Percentiles rank a stretch among this genome's conserved stretches.
These are phyloP conservation scores for Nicotiana otophora DNA, from an alignment of 257 asterid genomes.

Conservation along the genomic window DNA sequence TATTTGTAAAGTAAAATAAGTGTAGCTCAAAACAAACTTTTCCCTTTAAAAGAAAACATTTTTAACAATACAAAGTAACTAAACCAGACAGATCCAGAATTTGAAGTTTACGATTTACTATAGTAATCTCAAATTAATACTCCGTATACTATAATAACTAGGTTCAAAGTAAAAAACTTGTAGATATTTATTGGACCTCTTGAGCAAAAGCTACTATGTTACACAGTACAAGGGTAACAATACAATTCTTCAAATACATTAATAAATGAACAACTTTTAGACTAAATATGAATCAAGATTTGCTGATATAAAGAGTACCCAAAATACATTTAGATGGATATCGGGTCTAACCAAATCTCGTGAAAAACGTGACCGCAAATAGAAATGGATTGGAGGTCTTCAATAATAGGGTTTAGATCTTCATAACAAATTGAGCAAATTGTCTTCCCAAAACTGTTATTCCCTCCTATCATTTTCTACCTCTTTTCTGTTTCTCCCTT, in stretches of 20 bases:
- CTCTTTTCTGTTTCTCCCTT: background rate
- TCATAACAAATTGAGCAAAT: conserved; percentile 73
- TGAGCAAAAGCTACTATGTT: too few species aligned
- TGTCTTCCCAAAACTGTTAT: background rate
- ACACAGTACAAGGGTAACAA: background rate
- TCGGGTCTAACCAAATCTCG: conserved; percentile 69
- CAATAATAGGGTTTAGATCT: conserved; percentile 81
- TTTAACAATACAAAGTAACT: background rate
- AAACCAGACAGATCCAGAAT: too few species aligned
- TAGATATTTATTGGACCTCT: too few species aligned
- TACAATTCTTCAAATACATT: background rate
- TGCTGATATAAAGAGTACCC: background rate
- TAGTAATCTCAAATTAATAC: too few species aligned
- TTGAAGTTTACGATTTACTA: too few species aligned
- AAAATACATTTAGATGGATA: background rate
- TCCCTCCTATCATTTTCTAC: background rate
- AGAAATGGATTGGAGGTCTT: conserved; percentile 81
- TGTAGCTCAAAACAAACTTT: background rate
- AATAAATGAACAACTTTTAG: background rate
- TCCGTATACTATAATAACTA: too few species aligned
- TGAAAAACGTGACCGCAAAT: conserved; percentile 97
- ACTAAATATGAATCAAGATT: background rate
- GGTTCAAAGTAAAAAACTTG: too few species aligned
- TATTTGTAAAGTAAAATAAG: background rate
- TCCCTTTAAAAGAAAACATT: background rate